Conservation (phyloP, 352 stramenopile species). For the Pythium apleroticum region DNA sequence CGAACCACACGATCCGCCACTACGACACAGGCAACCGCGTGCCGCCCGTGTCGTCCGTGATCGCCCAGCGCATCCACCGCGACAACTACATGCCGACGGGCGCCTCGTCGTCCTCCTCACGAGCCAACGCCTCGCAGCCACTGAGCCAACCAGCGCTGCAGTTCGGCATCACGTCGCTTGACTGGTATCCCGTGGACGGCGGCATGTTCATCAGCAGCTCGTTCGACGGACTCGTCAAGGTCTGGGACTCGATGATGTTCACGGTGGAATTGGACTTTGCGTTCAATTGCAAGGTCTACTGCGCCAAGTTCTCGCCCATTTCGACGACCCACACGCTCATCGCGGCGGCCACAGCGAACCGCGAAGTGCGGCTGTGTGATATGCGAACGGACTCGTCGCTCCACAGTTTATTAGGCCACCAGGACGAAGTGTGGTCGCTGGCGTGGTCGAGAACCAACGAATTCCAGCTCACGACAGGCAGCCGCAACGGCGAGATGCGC, state of each 20-base stretch:
- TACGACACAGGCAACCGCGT: constrained; percentile 42
- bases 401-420: constrained; percentile 76
- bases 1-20: not conserved
- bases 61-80: constrained; percentile 4
- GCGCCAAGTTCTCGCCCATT: constrained; percentile 64
- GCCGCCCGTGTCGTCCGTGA: constrained; percentile 30
- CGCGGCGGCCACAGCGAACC: constrained; percentile 57
- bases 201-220: constrained; percentile 80
- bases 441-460: constrained; percentile 74
- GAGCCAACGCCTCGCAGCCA: not conserved
- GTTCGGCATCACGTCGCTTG: constrained; percentile 74
- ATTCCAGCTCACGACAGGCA: constrained; percentile 65
- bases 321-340: constrained; percentile 62
- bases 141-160: constrained; percentile 24
- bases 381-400: constrained; percentile 58
- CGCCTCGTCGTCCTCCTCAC: not conserved
- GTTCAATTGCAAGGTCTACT: constrained; percentile 60
- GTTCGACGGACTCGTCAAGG: constrained; percentile 59
- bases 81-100: not conserved
- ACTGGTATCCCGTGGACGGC: constrained; percentile 86
- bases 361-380: constrained; percentile 76
- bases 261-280: constrained; percentile 60
- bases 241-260: constrained; percentile 83
- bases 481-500: constrained; percentile 62
- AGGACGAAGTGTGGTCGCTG: constrained; percentile 73